A percentile compares a stretch with the other conserved stretches of the same genome.
phyloP scores from a whole-genome alignment of 805 yeast species.

The Starmera caribaea region DNA sequence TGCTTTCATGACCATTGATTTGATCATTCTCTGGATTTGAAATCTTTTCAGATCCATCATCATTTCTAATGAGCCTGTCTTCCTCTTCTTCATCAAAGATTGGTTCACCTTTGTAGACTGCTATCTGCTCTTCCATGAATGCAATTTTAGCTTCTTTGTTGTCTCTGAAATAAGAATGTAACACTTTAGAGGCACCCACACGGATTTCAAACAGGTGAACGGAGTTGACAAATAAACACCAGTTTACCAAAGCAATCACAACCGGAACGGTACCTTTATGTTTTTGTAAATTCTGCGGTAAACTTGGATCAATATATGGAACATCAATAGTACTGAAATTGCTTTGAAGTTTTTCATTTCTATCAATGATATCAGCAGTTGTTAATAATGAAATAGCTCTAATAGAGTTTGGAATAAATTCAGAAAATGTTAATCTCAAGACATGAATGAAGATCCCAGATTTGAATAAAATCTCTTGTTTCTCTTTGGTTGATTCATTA shows the following conservation, averaged over 20 bases:
- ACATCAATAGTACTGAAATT: slow-evolving; percentile 79
- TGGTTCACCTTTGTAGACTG: slow-evolving; percentile 23
- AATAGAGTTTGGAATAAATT: slow-evolving; percentile 51
- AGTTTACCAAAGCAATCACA: slow-evolving; percentile 61
- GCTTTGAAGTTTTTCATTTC: slow-evolving; percentile 57
- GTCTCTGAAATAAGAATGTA: slow-evolving; percentile 58
- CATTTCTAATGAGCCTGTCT: neutral
- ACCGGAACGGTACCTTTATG: slow-evolving; percentile 49
- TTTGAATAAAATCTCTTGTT: slow-evolving; percentile 52
- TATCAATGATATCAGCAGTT: slow-evolving; percentile 65
- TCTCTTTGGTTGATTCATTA: slow-evolving; percentile 47
- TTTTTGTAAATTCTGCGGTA: slow-evolving; percentile 26
- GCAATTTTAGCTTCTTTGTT: slow-evolving; percentile 52
- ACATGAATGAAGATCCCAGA: slow-evolving; percentile 59
- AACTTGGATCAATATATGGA: slow-evolving; percentile 77
- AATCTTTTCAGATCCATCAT: neutral
- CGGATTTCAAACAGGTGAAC: slow-evolving; percentile 80
- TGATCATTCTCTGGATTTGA: slow-evolving; percentile 1
- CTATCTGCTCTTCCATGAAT: slow-evolving; percentile 61
- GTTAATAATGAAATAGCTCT: slow-evolving; percentile 64
- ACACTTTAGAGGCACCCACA: slow-evolving; percentile 54
- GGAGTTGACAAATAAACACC: slow-evolving; percentile 75
- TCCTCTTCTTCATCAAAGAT: slow-evolving; percentile 14
- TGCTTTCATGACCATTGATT: neutral
- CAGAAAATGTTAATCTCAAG: slow-evolving; percentile 61